Conservation (phyloP, 345 rosid species). For the Boechera retrofracta region DNA sequence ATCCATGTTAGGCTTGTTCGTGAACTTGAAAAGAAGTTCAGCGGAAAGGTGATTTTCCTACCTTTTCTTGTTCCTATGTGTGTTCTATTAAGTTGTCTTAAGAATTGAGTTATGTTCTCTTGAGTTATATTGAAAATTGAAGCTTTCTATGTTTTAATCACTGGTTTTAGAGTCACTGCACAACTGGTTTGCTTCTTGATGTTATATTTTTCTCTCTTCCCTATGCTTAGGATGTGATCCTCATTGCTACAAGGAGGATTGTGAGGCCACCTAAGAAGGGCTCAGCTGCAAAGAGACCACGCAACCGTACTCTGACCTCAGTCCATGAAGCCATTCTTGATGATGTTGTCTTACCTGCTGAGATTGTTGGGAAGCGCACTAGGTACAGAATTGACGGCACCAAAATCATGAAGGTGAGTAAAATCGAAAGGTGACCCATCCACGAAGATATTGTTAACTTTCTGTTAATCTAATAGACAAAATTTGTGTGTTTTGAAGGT, state of each 20-base stretch:
- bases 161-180: not conserved
- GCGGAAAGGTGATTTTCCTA: slow-evolving; percentile 65
- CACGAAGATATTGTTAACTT: not conserved
- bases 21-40: slow-evolving; percentile 90
- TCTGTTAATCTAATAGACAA: not conserved
- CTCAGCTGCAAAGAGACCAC: slow-evolving; percentile 89
- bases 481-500: slow-evolving; percentile 49
- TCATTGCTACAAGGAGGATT: slow-evolving; percentile 81
- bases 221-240: slow-evolving; percentile 64
- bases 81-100: not conserved
- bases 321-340: slow-evolving; percentile 89
- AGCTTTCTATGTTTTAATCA: not conserved
- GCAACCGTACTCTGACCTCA: slow-evolving; percentile 79
- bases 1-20: slow-evolving; percentile 85
- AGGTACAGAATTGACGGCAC: slow-evolving; percentile 84
- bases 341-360: slow-evolving; percentile 87
- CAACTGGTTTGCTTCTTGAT: not conserved
- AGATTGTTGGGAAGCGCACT: slow-evolving; percentile 88
- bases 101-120: not conserved
- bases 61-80: not conserved
- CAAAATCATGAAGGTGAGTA: slow-evolving; percentile 75
- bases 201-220: not conserved
- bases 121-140: not conserved
- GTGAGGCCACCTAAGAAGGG: slow-evolving; percentile 93
- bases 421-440: not conserved